Evolutionary conservation across 1,284 basidiomycete genomes (phyloP).

Genomic region (Meripilus lineatus): DNA sequence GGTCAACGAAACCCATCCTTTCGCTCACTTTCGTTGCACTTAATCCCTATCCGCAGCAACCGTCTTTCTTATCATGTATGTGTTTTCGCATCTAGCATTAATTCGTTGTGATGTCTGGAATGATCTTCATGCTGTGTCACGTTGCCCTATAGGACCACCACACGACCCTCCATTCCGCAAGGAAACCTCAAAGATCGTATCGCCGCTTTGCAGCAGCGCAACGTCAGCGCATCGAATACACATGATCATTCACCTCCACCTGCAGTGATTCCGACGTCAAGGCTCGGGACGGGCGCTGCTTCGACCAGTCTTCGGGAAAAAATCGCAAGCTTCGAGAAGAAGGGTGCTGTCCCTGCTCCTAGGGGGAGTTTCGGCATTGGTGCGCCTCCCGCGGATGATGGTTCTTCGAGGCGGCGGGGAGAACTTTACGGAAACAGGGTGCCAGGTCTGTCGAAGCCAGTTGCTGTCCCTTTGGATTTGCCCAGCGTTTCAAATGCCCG

Average conservation of each 20-base stretch:
- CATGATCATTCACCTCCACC: constrained; percentile 14
- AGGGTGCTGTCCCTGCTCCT: constrained; percentile 71
- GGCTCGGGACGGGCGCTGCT: constrained; percentile 17
- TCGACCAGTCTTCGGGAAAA: constrained; percentile 54
- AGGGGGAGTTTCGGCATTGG: constrained; percentile 68
- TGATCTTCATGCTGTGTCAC: neutral
- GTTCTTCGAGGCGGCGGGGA: constrained; percentile 43
- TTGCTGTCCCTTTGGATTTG: constrained; percentile 7
- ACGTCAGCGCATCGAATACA: constrained; percentile 25
- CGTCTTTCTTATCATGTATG: constrained; percentile 2
- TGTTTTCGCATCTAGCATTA: no score
- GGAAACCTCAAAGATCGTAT: constrained; percentile 72
- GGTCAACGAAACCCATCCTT: constrained; percentile 15
- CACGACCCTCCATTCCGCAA: constrained; percentile 38
- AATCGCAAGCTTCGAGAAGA: constrained; percentile 73
- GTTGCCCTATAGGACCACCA: constrained; percentile 7
- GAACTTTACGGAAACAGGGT: constrained; percentile 73
- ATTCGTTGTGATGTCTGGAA: no score
- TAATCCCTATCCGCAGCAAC: neutral
- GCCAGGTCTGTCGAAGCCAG: constrained; percentile 33
- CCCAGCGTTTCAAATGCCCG: constrained; percentile 6
- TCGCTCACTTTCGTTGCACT: constrained; percentile 8
- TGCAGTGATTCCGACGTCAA: constrained; percentile 31
- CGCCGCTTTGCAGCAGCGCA: constrained; percentile 65
- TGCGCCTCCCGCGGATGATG: constrained; percentile 48